phyloP scores from a whole-genome alignment of 2,329 filamentous ascomycete species.

The Knoxdaviesia proteae region DNA sequence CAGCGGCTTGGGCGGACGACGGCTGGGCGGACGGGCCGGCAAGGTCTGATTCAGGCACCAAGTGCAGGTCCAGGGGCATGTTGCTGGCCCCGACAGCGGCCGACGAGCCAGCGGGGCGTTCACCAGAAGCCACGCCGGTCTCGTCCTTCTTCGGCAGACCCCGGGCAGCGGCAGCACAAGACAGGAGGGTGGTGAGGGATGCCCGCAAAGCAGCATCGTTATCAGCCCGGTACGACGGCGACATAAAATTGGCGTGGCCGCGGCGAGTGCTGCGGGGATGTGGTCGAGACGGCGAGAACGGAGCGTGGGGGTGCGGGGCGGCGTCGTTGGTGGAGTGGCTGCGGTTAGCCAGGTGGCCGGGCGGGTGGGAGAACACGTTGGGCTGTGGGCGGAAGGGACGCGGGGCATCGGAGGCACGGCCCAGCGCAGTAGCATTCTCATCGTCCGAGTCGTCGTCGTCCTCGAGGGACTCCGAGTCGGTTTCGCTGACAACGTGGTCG shows the following conservation, averaged over 20 bases:
- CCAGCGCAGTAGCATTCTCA: constrained; percentile 68
- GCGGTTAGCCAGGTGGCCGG: constrained; percentile 26
- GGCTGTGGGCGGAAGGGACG: constrained; percentile 61
- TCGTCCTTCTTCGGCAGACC: constrained; percentile 41
- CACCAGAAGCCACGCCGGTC: constrained; percentile 13
- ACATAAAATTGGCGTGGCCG: constrained; percentile 39
- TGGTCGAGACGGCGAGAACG: constrained; percentile 26
- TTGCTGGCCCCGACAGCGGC: constrained; percentile 18
- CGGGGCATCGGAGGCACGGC: constrained; percentile 29
- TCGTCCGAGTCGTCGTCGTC: constrained; percentile 37
- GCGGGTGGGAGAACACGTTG: constrained; percentile 78
- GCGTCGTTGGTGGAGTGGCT: constrained; percentile 26
- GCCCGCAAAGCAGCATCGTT: constrained; percentile 85
- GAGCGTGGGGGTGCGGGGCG: constrained; percentile 28
- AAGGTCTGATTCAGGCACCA: constrained; percentile 41
- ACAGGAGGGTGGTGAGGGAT: constrained; percentile 83
- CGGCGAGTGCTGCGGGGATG: constrained; percentile 19
- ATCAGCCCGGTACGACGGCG: constrained; percentile 59
- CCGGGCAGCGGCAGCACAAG: constrained; percentile 79
- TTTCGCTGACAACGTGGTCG: constrained; percentile 16
- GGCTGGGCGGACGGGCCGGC: constrained; percentile 6
- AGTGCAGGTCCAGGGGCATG: constrained; percentile 35
- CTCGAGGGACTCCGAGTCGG: constrained; percentile 23
- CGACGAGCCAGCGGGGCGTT: constrained; percentile 14
- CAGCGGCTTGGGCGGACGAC: constrained; percentile 3